A percentile compares a stretch with the other conserved stretches of the same genome.
Evolutionary conservation across 345 rosid genomes (phyloP).

Genomic region (Lepidium aucheri): DNA sequence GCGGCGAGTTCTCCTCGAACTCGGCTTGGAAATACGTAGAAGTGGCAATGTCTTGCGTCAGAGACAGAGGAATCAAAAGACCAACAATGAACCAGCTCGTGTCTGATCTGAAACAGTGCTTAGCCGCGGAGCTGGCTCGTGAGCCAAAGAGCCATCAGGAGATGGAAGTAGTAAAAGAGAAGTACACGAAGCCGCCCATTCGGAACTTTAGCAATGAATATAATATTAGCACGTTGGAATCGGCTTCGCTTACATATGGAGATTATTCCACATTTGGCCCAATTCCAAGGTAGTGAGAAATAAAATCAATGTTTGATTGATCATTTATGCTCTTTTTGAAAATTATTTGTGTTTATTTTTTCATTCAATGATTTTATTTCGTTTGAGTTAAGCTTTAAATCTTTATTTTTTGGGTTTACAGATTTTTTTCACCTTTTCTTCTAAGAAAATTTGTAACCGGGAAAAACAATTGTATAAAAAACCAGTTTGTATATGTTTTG

Average conservation of each 20-base stretch:
- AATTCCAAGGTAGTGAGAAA: conserved; percentile 24
- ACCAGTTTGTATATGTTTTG: not conserved
- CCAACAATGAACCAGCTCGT: conserved; percentile 26
- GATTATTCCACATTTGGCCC: conserved; percentile 20
- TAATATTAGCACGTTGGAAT: conserved; percentile 13
- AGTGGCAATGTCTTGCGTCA: conserved; percentile 26
- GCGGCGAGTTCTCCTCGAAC: conserved; percentile 18
- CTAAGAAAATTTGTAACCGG: not conserved
- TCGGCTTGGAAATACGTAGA: conserved; percentile 31
- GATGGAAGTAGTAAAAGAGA: conserved; percentile 1
- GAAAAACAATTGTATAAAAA: not conserved
- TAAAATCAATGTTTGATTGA: not conserved
- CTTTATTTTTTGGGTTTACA: not conserved
- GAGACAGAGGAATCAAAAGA: conserved; percentile 21
- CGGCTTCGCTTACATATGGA: conserved; percentile 18
- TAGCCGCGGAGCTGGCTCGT: conserved; percentile 26
- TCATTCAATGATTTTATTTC: not conserved
- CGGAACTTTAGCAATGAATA: conserved; percentile 1
- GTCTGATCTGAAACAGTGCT: conserved; percentile 26
- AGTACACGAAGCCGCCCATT: not conserved
- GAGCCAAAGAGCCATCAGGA: conserved; percentile 10
- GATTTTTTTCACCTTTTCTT: conserved; percentile 2
- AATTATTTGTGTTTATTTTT: not conserved
- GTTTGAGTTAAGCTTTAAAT: not conserved
- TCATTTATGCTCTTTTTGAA: not conserved